phyloP scores from a whole-genome alignment of 208 protist genomes.

The Leishmania amazonensis region DNA sequence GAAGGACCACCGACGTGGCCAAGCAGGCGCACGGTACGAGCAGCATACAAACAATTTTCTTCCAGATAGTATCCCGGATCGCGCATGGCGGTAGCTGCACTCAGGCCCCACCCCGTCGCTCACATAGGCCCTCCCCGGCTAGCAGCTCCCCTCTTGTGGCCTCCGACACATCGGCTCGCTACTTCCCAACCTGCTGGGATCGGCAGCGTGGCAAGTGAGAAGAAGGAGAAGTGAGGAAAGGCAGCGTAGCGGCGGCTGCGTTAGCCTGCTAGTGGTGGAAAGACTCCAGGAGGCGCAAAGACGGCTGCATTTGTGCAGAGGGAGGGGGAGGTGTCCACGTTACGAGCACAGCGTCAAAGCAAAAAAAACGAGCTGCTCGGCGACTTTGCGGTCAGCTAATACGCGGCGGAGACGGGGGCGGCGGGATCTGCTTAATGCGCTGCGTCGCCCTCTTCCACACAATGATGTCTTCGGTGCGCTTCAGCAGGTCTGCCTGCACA shows the following conservation, averaged over 20 bases:
- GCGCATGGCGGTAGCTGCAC: neutral
- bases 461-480: slow-evolving; percentile 55
- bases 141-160: neutral
- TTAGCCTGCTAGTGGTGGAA: neutral
- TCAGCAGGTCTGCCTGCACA: slow-evolving; percentile 61
- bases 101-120: neutral
- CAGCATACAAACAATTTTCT: neutral
- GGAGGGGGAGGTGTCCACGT: neutral
- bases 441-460: slow-evolving; percentile 44
- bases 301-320: neutral
- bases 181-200: neutral
- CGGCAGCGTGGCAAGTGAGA: neutral
- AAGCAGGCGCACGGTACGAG: neutral
- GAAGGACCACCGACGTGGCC: neutral
- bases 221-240: neutral
- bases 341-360: neutral
- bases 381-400: slow-evolving; percentile 8
- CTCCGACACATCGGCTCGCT: neutral
- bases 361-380: neutral
- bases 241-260: neutral
- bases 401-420: slow-evolving; percentile 33
- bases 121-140: neutral
- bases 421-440: slow-evolving; percentile 36
- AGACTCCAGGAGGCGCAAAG: neutral
- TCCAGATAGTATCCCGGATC: neutral